Conservation (phyloP, 2,329 filamentous ascomycete genomes). For the Colletotrichum somersetense region DNA sequence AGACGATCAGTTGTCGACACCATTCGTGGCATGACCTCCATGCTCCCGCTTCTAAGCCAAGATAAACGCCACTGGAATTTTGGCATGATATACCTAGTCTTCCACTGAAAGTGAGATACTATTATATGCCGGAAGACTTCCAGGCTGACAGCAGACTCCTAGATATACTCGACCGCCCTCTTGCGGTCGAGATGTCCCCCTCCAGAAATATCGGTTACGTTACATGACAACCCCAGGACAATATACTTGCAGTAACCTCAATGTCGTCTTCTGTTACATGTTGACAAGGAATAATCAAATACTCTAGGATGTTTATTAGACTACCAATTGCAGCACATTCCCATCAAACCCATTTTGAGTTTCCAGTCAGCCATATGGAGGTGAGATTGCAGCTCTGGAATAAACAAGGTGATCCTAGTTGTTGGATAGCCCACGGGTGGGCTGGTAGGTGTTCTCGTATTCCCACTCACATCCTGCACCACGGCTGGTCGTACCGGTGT, state of each 20-base stretch:
- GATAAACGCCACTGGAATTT: background rate
- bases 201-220: background rate
- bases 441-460: background rate
- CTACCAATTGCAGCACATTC: background rate
- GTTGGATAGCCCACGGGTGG: background rate
- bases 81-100: background rate
- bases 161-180: background rate
- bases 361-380: background rate
- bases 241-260: background rate
- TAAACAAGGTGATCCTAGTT: background rate
- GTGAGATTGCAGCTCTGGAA: background rate
- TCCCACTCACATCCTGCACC: background rate
- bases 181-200: background rate
- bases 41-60: background rate
- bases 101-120: background rate
- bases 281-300: background rate
- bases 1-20: background rate
- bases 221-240: background rate
- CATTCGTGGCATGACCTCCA: background rate
- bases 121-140: background rate
- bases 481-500: no score
- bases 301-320: background rate
- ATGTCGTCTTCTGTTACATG: background rate
- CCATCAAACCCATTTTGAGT: background rate
- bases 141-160: no score